A percentile compares a stretch with the other conserved stretches of the same genome.
phyloP scores from a whole-genome alignment of 345 rosid genomes.

The Xanthoceras sorbifolium region DNA sequence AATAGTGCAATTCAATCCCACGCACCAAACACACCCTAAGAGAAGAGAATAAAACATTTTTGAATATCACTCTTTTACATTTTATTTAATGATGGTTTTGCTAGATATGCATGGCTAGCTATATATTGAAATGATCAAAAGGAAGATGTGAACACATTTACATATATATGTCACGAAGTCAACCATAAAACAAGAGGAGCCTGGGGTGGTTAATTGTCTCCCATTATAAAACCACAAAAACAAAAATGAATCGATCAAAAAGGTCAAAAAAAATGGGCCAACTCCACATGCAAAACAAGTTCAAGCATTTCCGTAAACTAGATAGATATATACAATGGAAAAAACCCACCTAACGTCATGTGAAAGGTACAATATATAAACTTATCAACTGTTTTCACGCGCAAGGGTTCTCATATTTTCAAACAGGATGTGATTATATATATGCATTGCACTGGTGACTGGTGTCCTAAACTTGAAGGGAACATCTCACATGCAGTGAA shows the following conservation, averaged over 20 bases:
- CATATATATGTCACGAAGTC: background rate
- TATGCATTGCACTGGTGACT: background rate
- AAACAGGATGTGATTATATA: background rate
- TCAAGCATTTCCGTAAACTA: background rate
- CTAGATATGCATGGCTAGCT: too few relatives aligned
- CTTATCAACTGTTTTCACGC: constrained; percentile 21
- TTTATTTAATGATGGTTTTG: too few relatives aligned
- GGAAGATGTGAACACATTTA: background rate
- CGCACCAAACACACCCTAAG: too few relatives aligned
- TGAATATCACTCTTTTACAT: too few relatives aligned
- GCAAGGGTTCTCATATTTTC: constrained; percentile 3
- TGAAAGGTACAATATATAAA: constrained; percentile 17
- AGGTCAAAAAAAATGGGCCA: background rate
- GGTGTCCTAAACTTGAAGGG: constrained; percentile 22
- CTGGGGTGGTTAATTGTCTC: background rate
- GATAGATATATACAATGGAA: background rate
- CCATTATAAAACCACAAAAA: background rate
- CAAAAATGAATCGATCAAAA: background rate
- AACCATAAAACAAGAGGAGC: background rate
- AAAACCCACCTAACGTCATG: constrained; percentile 21
- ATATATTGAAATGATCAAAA: too few relatives aligned
- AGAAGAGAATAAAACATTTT: too few relatives aligned
- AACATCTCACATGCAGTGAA: constrained; percentile 27
- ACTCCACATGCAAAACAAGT: constrained; percentile 9
- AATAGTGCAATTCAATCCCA: too few relatives aligned